Conservation (phyloP, 805 yeast genomes). For the Komagataella mondaviorum region DNA sequence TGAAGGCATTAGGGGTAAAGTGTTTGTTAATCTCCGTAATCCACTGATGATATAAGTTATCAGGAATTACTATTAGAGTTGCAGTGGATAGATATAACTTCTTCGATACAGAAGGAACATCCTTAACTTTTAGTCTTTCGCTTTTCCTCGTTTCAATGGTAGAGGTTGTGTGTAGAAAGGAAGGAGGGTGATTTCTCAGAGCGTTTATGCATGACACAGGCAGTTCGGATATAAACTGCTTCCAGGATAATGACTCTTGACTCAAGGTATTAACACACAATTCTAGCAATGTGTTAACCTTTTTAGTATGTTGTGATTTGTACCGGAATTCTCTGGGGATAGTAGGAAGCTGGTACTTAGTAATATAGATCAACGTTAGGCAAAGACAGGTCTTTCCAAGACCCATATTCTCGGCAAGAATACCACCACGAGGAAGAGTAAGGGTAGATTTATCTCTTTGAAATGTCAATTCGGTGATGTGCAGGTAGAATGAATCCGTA, state of each 20-base stretch:
- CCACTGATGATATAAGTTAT: constrained; percentile 59
- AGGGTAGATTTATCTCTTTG: constrained; percentile 12
- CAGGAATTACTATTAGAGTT: constrained; percentile 52
- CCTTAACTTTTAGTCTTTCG: constrained; percentile 8
- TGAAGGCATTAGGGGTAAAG: constrained; percentile 23
- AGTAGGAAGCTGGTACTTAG: constrained; percentile 36
- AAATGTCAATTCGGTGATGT: background rate
- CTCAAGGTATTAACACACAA: constrained; percentile 29
- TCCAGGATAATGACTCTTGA: constrained; percentile 46
- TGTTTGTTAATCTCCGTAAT: constrained; percentile 43
- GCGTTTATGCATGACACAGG: constrained; percentile 26
- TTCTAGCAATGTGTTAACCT: constrained; percentile 18
- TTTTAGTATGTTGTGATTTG: background rate
- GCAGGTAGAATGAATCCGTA: background rate
- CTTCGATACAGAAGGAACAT: constrained; percentile 5
- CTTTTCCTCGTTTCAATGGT: constrained; percentile 5
- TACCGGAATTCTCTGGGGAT: constrained; percentile 20
- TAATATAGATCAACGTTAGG: constrained; percentile 38
- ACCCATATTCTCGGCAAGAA: constrained; percentile 59
- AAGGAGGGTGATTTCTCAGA: constrained; percentile 28
- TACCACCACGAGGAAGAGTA: constrained; percentile 35
- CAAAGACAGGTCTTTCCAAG: constrained; percentile 52
- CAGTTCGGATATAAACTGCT: constrained; percentile 24
- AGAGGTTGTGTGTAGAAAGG: constrained; percentile 16
- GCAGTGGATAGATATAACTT: constrained; percentile 32